These are phyloP conservation scores for Phialemoniopsis sp. DNA, from an alignment of 2,329 filamentous ascomycete species.

Conservation along the genomic window DNA sequence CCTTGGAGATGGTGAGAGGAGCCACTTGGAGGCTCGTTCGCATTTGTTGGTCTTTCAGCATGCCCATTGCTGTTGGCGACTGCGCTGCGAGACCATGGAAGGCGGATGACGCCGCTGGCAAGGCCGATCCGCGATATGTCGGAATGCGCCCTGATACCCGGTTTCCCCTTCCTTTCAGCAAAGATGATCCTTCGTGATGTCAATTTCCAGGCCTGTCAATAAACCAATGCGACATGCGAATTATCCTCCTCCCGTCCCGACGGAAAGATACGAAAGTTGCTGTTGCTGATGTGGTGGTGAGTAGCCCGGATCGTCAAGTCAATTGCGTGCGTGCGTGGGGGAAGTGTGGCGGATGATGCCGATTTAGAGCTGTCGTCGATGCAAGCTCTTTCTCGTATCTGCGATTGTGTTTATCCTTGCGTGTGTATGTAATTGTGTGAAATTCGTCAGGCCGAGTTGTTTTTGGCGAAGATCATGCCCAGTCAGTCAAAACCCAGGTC, in stretches of 20 bases:
- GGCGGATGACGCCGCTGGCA: slow-evolving; percentile 6
- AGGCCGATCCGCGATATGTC: not conserved
- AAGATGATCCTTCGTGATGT: not conserved
- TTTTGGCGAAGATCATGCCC: not conserved
- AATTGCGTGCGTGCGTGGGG: too few species aligned
- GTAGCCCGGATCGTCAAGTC: too few species aligned
- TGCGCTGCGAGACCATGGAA: slow-evolving; percentile 28
- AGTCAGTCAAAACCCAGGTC: not conserved
- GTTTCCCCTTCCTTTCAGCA: not conserved
- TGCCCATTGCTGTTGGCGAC: slow-evolving; percentile 34
- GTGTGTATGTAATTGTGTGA: not conserved
- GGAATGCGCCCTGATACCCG: not conserved
- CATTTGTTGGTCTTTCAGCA: slow-evolving; percentile 41
- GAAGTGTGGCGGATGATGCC: too few species aligned
- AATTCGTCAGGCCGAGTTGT: not conserved
- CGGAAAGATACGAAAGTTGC: too few species aligned
- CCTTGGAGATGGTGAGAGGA: slow-evolving; percentile 50
- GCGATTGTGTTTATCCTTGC: not conserved
- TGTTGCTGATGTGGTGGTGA: too few species aligned
- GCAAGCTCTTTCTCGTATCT: not conserved
- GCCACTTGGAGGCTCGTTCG: slow-evolving; percentile 59
- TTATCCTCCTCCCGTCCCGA: not conserved
- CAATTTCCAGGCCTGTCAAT: not conserved
- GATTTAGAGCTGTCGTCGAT: not conserved
- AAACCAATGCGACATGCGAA: not conserved